Percentiles rank a stretch among this genome's conserved stretches.
Evolutionary conservation across 805 yeast genomes (phyloP).

Genomic region (Candida palmyrensis): DNA sequence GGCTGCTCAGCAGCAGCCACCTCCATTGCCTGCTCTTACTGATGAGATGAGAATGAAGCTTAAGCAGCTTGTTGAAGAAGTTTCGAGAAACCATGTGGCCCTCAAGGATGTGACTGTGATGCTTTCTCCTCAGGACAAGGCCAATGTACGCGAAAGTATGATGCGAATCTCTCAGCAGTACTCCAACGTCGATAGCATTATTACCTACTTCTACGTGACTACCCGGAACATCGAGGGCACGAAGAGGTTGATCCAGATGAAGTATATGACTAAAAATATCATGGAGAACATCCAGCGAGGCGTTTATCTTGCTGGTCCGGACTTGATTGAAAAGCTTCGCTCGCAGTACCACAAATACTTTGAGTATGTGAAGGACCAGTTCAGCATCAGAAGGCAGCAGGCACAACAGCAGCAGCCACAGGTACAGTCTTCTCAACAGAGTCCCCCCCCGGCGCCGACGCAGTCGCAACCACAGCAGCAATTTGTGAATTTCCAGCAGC

Average conservation of each 20-base stretch:
- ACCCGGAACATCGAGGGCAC: slow-evolving; percentile 76
- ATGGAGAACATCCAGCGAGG: slow-evolving; percentile 64
- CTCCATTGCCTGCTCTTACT: slow-evolving; percentile 35
- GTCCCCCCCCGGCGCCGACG: slow-evolving; percentile 4
- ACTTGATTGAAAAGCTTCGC: slow-evolving; percentile 63
- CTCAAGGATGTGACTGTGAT: slow-evolving; percentile 60
- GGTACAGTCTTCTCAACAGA: slow-evolving; percentile 5
- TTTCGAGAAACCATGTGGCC: slow-evolving; percentile 58
- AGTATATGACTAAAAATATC: slow-evolving; percentile 73
- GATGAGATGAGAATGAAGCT: slow-evolving; percentile 62
- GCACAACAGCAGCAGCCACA: slow-evolving; percentile 25
- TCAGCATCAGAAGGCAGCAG: slow-evolving; percentile 35
- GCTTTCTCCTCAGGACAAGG: slow-evolving; percentile 61
- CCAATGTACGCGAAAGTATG: slow-evolving; percentile 50
- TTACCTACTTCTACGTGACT: slow-evolving; percentile 72
- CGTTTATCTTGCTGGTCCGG: slow-evolving; percentile 66
- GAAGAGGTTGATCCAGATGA: slow-evolving; percentile 69
- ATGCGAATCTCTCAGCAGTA: slow-evolving; percentile 54
- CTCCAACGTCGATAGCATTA: slow-evolving; percentile 66
- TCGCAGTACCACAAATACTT: slow-evolving; percentile 71
- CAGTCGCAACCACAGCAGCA: slow-evolving; percentile 7
- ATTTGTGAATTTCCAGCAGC: slow-evolving; percentile 8
- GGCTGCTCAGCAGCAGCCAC: background rate
- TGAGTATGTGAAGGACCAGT: slow-evolving; percentile 66
- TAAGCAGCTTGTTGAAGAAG: slow-evolving; percentile 63